Evolutionary conservation across 2,329 filamentous ascomycete species (phyloP).

Genomic region (Calonectria montana): DNA sequence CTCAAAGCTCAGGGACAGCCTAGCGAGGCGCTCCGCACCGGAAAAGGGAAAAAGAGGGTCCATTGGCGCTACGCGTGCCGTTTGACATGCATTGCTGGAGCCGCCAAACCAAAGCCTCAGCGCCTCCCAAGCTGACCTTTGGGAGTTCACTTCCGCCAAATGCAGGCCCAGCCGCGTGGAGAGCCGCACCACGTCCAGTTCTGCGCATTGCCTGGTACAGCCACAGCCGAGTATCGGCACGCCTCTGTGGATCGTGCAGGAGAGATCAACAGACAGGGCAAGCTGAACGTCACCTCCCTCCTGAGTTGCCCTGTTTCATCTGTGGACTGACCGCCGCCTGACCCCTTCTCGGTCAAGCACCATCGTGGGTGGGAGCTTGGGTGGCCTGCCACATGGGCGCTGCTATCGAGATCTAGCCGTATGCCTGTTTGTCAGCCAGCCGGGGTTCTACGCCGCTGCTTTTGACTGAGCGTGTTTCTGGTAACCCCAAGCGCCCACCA

Average conservation of each 20-base stretch:
- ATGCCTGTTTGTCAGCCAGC: conserved; percentile 3
- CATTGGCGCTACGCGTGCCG: conserved; percentile 20
- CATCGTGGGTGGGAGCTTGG: background rate
- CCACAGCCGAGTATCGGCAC: conserved; percentile 12
- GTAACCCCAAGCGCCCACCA: background rate
- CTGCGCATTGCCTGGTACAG: conserved; percentile 3
- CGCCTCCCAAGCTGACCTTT: conserved; percentile 14
- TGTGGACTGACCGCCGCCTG: background rate
- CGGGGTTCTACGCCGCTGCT: background rate
- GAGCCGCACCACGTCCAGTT: conserved; percentile 7
- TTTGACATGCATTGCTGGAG: conserved; percentile 30
- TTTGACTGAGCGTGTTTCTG: background rate
- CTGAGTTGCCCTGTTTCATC: conserved; percentile 14
- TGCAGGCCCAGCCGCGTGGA: conserved; percentile 5
- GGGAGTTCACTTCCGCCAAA: background rate
- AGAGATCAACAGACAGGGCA: conserved; percentile 9
- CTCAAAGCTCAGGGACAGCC: conserved; percentile 36
- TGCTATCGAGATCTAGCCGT: conserved; percentile 25
- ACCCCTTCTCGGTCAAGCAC: background rate
- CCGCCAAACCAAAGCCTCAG: conserved; percentile 19
- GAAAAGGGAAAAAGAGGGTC: conserved; percentile 8
- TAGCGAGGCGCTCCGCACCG: conserved; percentile 29
- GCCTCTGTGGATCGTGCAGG: conserved; percentile 3
- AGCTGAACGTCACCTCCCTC: background rate
- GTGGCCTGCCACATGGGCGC: conserved; percentile 1